Evolutionary conservation across 805 yeast species (phyloP).

Genomic region (Citeromyces matritensis): DNA sequence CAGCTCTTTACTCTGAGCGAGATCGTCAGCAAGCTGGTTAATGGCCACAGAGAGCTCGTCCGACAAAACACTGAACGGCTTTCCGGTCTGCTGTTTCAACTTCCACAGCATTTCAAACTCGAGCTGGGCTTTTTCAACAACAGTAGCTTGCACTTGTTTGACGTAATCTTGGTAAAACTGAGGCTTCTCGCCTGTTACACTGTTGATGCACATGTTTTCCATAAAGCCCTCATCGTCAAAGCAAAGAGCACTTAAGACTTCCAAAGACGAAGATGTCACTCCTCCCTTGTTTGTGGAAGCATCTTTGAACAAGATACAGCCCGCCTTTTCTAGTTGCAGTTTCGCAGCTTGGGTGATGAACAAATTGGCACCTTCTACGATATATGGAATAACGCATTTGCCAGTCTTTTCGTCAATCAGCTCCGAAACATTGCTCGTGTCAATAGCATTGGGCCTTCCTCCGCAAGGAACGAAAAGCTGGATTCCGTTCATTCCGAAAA

Average conservation of each 20-base stretch:
- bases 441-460: slow-evolving; percentile 95
- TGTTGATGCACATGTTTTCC: slow-evolving; percentile 61
- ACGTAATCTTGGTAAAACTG: slow-evolving; percentile 75
- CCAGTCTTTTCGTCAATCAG: slow-evolving; percentile 68
- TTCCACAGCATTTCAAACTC: slow-evolving; percentile 87
- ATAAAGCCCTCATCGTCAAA: slow-evolving; percentile 77
- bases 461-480: slow-evolving; percentile 96
- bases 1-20: slow-evolving; percentile 64
- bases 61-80: slow-evolving; percentile 55
- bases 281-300: slow-evolving; percentile 98
- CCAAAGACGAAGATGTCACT: slow-evolving; percentile 91
- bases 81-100: slow-evolving; percentile 48
- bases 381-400: slow-evolving; percentile 63
- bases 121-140: slow-evolving; percentile 62
- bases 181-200: slow-evolving; percentile 38
- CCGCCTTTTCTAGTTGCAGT: slow-evolving; percentile 72
- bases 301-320: slow-evolving; percentile 80
- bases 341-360: slow-evolving; percentile 93
- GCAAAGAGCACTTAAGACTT: slow-evolving; percentile 87
- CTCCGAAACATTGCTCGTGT: slow-evolving; percentile 61
- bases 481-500: slow-evolving; percentile 39
- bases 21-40: slow-evolving; percentile 74
- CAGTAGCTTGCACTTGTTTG: slow-evolving; percentile 60
- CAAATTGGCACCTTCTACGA: slow-evolving; percentile 96
- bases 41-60: slow-evolving; percentile 74